These are phyloP conservation scores for Russula earlei DNA, from an alignment of 768 basidiomycete genomes.

Conservation along the genomic window DNA sequence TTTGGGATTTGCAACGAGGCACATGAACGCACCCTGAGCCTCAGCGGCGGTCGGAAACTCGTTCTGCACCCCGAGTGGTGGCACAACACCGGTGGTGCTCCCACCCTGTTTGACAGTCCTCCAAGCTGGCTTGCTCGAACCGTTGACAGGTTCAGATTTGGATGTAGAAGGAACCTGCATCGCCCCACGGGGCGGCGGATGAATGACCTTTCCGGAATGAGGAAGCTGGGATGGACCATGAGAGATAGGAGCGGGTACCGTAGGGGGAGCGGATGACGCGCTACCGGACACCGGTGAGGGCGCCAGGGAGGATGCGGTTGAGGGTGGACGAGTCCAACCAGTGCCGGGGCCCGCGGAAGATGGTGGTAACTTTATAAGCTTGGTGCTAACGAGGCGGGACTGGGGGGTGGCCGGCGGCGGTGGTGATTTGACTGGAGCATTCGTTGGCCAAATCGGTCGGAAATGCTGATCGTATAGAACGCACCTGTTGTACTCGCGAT, in stretches of 20 bases:
- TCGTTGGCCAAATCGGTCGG: not conserved
- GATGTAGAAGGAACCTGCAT: slow-evolving; percentile 27
- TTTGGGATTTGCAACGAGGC: not conserved
- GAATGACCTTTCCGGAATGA: slow-evolving; percentile 57
- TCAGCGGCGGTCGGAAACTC: slow-evolving; percentile 98
- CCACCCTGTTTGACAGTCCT: slow-evolving; percentile 42
- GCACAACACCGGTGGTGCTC: slow-evolving; percentile 25
- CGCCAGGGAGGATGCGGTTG: slow-evolving; percentile 52
- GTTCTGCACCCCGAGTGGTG: slow-evolving; percentile 37
- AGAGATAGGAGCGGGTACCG: slow-evolving; percentile 21
- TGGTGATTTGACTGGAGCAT: slow-evolving; percentile 44
- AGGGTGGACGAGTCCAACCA: slow-evolving; percentile 76
- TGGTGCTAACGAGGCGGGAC: slow-evolving; percentile 79
- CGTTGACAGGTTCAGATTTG: slow-evolving; percentile 21
- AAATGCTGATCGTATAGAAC: slow-evolving; percentile 19
- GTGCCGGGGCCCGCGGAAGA: slow-evolving; percentile 47
- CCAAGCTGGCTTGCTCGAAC: slow-evolving; percentile 55
- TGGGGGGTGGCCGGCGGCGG: slow-evolving; percentile 49
- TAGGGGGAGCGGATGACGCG: slow-evolving; percentile 31
- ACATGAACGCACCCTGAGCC: slow-evolving; percentile 56
- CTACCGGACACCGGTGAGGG: slow-evolving; percentile 36
- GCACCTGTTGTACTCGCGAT: slow-evolving; percentile 44
- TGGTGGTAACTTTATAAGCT: slow-evolving; percentile 62
- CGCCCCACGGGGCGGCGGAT: slow-evolving; percentile 44
- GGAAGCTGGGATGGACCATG: slow-evolving; percentile 41